Base-by-base conservation (phyloP, 371 early-diverging fungal species). In the Lichtheimia ramosa region DNA sequence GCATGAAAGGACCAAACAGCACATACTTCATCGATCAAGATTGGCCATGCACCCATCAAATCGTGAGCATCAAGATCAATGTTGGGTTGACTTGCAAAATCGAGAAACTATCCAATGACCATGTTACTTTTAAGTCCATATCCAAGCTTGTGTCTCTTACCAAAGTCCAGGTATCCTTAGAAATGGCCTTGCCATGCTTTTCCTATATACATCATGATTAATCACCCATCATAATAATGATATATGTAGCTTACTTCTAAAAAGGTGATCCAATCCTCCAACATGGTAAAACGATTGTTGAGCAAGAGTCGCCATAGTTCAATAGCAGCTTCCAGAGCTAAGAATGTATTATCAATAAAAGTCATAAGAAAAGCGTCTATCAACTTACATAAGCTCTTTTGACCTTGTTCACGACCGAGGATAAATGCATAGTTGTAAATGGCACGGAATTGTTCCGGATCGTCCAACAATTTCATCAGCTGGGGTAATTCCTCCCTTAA, bases 131-230 rank as follows among this genome's bases (percentile, higher is more conserved):
- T 8, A 34, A 6, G 27, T 46, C 6, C 51, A 8, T 24, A 18
- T 39, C 20, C 28, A 28, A 5, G 27, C 18, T 24, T 18, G 15
- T 10, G 5, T 24, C 57, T 63, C 69, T 62, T 77, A 92, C 89
- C 83, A 90, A 66, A 53, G 80, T 84, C 95, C 95, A 95, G 3
- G 93, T 92, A 69, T 95, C 94, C 52, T 85, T 85, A 23, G 89
- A 88, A 61, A 95, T 92, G 10, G 92, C 83, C 59, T 89, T 91
- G 14, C 81, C 79, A 69, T 92, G 84, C 54, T 91, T 81, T 59
- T 89, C 83, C 80, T 87, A 64, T 21, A 56, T 43, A n/a, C 6
- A 61, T 43, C 39, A 15, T 49, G 48, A 27, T 27, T 15, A 25
- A n/a, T 48, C 8, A 53, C 18, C n/a, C n/a, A n/a, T n/a, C n/a